Base-by-base conservation (phyloP, 148 eudicot genomes). In the Vaccinium vitisidaea region DNA sequence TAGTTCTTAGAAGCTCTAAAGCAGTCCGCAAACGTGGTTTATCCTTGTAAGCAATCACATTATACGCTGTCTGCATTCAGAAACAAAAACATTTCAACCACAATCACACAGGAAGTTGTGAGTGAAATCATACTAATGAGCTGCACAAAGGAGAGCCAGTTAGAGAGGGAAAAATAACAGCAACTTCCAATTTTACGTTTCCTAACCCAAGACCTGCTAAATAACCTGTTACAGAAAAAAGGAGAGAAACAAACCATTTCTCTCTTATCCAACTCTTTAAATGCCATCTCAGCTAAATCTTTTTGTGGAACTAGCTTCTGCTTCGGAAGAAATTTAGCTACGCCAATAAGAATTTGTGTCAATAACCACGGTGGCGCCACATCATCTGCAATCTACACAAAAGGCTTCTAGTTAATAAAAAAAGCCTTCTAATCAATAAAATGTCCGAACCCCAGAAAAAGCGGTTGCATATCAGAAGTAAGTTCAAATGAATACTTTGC, bases 351-450 rank as follows among this genome's bases (percentile, higher is more conserved):
- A 84, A 95, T 30, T 87, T 95, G 88, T 46, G 91, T 89, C 87
- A 95, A 77, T 27, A 91, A 54, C 92, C 91, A 86, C 83, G 99
- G 92, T 19, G 99, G 99, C 80, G 90, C 92, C 91, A 97, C 87
- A 85, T 93, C 96, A 91, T 95, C 98, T 87, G 99, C 98, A 87
- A 97, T 95, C 99, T 97, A 87, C 80, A 84, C 77, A 77, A 83
- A 77, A 52, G 23, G 23, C 65, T 21, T 80, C 32, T 7, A 70
- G 85, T 54, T 48, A 36, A 36, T 36, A 30, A 30, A 30, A 30
- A 83, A 77, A 52, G 23, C 19, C 65, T 21, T 80, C 32, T 7
- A 70, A 83, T 54, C 46, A 32, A 32, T 32, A 43, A 83, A 58
- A 61, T 21, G 11, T 53, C 10, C 19, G 55, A 46, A 80, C 32